These are phyloP conservation scores for Seminavis robusta DNA, from an alignment of 108 stramenopile genomes.

Conservation along the genomic window DNA sequence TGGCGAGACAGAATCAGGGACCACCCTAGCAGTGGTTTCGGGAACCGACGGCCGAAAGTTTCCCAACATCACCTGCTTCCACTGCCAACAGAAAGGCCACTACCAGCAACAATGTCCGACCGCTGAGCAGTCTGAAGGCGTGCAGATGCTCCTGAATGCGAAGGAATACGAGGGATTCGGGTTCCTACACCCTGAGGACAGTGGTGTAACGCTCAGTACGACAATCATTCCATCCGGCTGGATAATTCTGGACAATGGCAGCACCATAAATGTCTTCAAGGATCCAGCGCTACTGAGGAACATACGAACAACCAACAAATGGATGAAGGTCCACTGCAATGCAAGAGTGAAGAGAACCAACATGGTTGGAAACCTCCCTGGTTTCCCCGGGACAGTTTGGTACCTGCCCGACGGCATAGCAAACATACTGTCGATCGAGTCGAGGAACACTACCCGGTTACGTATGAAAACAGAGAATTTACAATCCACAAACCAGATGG, in stretches of 20 bases:
- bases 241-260: slow-evolving; percentile 32
- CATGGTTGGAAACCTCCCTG: slow-evolving; percentile 11
- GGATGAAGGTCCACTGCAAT: slow-evolving; percentile 8
- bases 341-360: slow-evolving; percentile 3
- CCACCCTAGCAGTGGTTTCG: no score
- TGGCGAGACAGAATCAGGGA: no score
- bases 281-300: slow-evolving; percentile 11
- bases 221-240: neutral
- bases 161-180: no score
- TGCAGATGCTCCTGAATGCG: no score
- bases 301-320: neutral
- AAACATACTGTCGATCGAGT: slow-evolving; percentile 25
- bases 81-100: neutral
- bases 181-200: neutral
- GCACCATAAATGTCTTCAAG: slow-evolving; percentile 20
- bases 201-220: neutral
- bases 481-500: no score
- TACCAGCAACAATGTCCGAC: neutral
- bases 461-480: no score
- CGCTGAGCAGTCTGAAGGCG: neutral
- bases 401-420: slow-evolving; percentile 17
- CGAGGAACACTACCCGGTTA: no score
- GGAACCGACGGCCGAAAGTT: no score
- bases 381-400: slow-evolving; percentile 30
- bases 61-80: neutral